Conservation (phyloP, 352 stramenopile species). For the Pythium periplocum region DNA sequence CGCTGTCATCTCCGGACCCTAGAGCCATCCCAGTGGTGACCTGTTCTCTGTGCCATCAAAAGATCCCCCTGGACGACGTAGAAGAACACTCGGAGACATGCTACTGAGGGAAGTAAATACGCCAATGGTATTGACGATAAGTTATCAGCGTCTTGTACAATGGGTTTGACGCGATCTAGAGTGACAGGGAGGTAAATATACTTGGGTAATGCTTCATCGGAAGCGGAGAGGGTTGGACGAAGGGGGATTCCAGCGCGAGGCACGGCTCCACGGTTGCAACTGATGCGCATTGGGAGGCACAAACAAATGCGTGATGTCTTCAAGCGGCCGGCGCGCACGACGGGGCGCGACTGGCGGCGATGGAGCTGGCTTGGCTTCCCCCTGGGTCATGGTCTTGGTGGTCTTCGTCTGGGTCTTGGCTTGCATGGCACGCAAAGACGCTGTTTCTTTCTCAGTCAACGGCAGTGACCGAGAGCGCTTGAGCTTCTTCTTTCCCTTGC, state of each 20-base stretch:
- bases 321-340: constrained; percentile 36
- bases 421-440: too few species aligned
- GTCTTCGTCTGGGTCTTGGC: not conserved
- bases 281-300: constrained; percentile 22
- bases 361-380: constrained; percentile 9
- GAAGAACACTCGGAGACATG: constrained; percentile 36
- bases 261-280: constrained; percentile 11
- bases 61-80: constrained; percentile 25
- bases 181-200: too few species aligned
- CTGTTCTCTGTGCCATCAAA: constrained; percentile 32
- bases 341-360: not conserved
- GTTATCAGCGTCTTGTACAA: too few species aligned
- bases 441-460: too few species aligned
- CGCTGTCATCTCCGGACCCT: too few species aligned
- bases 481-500: constrained; percentile 15
- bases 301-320: constrained; percentile 68
- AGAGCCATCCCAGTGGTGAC: constrained; percentile 7
- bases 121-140: too few species aligned
- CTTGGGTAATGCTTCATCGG: too few species aligned
- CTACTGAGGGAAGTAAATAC: constrained; percentile 2
- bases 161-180: too few species aligned
- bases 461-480: not conserved
- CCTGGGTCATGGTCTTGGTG: constrained; percentile 1
- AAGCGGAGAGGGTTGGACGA: not conserved
- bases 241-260: constrained; percentile 1